Evolutionary conservation across 2,329 filamentous ascomycete species (phyloP).

Genomic region (Aspergillus pseudoviridinutans): DNA sequence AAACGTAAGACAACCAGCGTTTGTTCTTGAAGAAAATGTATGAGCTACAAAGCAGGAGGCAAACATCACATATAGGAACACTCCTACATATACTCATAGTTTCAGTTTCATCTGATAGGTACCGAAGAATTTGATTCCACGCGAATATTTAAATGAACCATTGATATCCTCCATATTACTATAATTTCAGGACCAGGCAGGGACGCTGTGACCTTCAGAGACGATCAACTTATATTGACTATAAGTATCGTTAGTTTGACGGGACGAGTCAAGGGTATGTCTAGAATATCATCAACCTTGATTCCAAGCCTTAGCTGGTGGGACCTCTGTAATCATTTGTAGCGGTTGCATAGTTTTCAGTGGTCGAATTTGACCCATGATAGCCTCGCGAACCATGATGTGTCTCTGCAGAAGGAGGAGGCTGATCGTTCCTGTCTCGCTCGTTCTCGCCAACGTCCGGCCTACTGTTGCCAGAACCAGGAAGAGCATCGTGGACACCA

Average conservation of each 20-base stretch:
- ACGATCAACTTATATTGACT: neutral
- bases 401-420: neutral
- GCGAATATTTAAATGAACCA: no score
- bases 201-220: neutral
- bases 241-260: no score
- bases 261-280: no score
- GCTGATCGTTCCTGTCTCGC: neutral
- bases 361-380: conserved; percentile 21
- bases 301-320: conserved; percentile 36
- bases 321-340: conserved; percentile 6
- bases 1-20: neutral
- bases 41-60: neutral
- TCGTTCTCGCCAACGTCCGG: neutral
- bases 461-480: neutral
- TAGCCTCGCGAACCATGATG: neutral
- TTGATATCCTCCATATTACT: no score
- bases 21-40: neutral
- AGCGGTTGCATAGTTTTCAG: conserved; percentile 10
- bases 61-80: neutral
- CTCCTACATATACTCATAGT: neutral
- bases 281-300: no score
- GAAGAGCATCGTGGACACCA: neutral
- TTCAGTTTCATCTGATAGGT: neutral
- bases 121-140: neutral
- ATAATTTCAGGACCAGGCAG: no score